Evolutionary conservation across 2,329 filamentous ascomycete species (phyloP).

Genomic region (Fusarium tjaetaba): DNA sequence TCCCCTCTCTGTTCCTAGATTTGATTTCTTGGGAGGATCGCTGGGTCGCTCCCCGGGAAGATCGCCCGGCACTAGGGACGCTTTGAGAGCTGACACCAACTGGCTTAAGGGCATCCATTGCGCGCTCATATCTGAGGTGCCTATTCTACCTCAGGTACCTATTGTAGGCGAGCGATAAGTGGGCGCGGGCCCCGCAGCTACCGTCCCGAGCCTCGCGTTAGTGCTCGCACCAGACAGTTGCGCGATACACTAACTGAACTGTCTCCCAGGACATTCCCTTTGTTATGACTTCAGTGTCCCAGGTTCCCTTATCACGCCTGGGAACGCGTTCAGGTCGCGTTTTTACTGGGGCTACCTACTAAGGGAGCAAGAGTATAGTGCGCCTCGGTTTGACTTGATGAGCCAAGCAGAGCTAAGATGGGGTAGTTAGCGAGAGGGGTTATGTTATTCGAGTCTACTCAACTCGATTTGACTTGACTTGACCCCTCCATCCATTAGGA

Average conservation of each 20-base stretch:
- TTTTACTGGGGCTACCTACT: slow-evolving; percentile 1
- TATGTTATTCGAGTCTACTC: not conserved
- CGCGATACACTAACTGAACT: slow-evolving; percentile 16
- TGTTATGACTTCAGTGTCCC: slow-evolving; percentile 27
- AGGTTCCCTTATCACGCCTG: slow-evolving; percentile 14
- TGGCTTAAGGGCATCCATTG: not conserved
- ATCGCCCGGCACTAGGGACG: slow-evolving; percentile 29
- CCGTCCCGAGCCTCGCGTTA: slow-evolving; percentile 26
- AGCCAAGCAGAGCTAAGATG: slow-evolving; percentile 12
- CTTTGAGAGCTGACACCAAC: slow-evolving; percentile 4
- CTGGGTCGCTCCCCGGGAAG: slow-evolving; percentile 31
- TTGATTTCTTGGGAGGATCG: slow-evolving; percentile 32
- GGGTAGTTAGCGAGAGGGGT: not conserved
- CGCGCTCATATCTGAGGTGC: not conserved
- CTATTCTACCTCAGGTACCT: no score
- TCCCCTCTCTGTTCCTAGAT: slow-evolving; percentile 23
- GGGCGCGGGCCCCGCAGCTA: slow-evolving; percentile 17
- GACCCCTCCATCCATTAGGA: not conserved
- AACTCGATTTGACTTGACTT: slow-evolving; percentile 2
- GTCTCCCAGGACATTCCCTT: slow-evolving; percentile 13
- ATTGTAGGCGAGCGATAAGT: not conserved
- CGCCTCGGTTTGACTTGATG: not conserved
- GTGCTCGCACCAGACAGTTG: not conserved
- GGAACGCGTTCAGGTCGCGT: slow-evolving; percentile 16
- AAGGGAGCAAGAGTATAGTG: slow-evolving; percentile 5